A percentile compares a stretch with the other conserved stretches of the same genome.
These are phyloP conservation scores for Tylopilus plumbeoviolaceoides DNA, from an alignment of 768 basidiomycete genomes.

Conservation along the genomic window DNA sequence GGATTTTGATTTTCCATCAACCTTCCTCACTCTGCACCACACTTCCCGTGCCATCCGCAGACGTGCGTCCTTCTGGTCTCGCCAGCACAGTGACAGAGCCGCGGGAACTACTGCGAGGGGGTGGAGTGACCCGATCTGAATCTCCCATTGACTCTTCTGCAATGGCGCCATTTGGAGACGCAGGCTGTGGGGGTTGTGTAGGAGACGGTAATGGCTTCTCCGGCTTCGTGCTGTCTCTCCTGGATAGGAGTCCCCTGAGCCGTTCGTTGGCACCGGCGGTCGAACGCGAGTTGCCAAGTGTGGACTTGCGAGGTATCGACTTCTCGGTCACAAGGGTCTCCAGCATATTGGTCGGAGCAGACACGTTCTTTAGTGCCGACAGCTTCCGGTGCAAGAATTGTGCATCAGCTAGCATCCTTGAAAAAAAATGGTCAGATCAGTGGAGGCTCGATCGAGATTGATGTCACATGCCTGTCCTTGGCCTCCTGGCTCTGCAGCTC, in stretches of 20 bases:
- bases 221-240: constrained; percentile 22
- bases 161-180: constrained; percentile 10
- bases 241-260: constrained; percentile 35
- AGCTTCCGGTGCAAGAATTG: constrained; percentile 74
- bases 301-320: constrained; percentile 40
- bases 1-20: constrained; percentile 7
- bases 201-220: constrained; percentile 30
- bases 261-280: constrained; percentile 32
- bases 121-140: constrained; percentile 20
- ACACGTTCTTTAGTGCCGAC: constrained; percentile 67
- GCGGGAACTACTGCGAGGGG: constrained; percentile 21
- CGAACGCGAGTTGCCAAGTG: constrained; percentile 22
- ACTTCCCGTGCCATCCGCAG: constrained; percentile 5
- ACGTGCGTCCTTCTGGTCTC: constrained; percentile 3
- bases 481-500: constrained; percentile 81
- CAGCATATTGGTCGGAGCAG: constrained; percentile 70
- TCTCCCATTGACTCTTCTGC: constrained; percentile 11
- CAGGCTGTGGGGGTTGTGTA: constrained; percentile 17
- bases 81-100: constrained; percentile 3
- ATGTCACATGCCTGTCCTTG: constrained; percentile 64
- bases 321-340: constrained; percentile 86
- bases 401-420: constrained; percentile 77
- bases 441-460: constrained; percentile 4
- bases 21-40: constrained; percentile 3
- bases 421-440: constrained; percentile 12